Percentiles rank a stretch among this genome's conserved stretches.
Evolutionary conservation across 306 rosid genomes (phyloP).

Genomic region (Casuarina glauca): DNA sequence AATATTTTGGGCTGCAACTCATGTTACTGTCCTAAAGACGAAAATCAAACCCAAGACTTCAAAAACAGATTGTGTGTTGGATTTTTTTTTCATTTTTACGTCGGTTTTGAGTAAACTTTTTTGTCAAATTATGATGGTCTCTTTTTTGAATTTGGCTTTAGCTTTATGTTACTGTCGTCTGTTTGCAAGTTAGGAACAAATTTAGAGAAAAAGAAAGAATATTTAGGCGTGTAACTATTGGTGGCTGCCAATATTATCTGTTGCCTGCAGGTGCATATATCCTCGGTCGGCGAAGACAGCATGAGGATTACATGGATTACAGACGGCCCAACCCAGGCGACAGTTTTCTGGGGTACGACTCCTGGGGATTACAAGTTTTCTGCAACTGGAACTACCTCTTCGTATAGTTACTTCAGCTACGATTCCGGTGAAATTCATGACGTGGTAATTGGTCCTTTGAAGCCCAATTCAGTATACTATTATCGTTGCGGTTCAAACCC

Average conservation of each 20-base stretch:
- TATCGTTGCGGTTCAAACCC: conserved; percentile 54
- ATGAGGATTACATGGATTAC: conserved; percentile 85
- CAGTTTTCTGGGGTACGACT: conserved; percentile 49
- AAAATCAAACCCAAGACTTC: too few species aligned
- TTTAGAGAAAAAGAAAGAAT: too few species aligned
- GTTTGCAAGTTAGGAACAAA: too few species aligned
- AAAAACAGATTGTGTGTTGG: too few species aligned
- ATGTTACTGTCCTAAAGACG: not conserved
- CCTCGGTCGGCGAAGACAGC: conserved; percentile 62
- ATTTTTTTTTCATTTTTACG: too few species aligned
- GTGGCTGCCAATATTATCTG: not conserved
- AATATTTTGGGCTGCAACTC: not conserved
- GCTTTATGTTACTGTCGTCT: too few species aligned
- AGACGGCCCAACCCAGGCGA: conserved; percentile 31
- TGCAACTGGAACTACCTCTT: conserved; percentile 49
- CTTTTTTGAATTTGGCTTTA: too few species aligned
- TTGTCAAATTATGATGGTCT: too few species aligned
- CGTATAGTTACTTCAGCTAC: conserved; percentile 36
- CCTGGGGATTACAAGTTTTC: conserved; percentile 32
- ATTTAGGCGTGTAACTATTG: not conserved
- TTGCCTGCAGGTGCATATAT: conserved; percentile 68
- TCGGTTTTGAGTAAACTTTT: too few species aligned
- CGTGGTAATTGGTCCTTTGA: conserved; percentile 69
- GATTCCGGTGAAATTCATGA: conserved; percentile 62
- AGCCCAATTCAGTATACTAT: conserved; percentile 50